Base-by-base conservation (phyloP, 345 rosid species). In the Sonneratia alba region DNA sequence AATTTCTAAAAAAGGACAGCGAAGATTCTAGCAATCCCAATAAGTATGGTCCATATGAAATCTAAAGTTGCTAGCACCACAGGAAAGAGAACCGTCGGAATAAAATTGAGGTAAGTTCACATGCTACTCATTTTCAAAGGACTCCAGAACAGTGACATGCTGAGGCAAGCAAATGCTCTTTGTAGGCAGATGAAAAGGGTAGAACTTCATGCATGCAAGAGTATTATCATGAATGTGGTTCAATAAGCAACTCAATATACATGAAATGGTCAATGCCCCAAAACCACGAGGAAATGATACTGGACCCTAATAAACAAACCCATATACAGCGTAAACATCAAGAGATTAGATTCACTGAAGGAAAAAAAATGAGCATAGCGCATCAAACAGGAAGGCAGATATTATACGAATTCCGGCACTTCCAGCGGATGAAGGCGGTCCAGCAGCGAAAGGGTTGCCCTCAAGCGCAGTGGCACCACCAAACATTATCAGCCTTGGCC, bases 381-480 rank as follows among this genome's bases (percentile, higher is more conserved):
- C 57, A 70, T 66, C 40, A 63, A 22, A 61, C 7, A 32, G 7
- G 10, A 9, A 62, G 49, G 68, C 45, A 73, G 70, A 76, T 36
- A 34, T 67, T 97, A 21, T 86, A 95, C 99, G 81, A 80, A 95
- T 95, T 81, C 99, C 99, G 12, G 98, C 97, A 76, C 89, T 89
- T 79, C 99, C 99, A 64, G 99, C 93, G 0, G 99, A 92, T 43
- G 99, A 82, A 36, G 98, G 99, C 37, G 99, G 82, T 64, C 99
- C 97, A 0, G 96, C 73, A 68, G 96, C 87, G 3, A 86, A 91
- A 24, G 99, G 87, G 74, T 92, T 95, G 51, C 99, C 98, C 85
- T 92, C 99, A 10, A 95, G 94, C 6, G 98, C 97, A 0, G 99
- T 95, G 66, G 99, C 99, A 67, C 99, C 98, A 27, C 98, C 99